A percentile compares a stretch with the other conserved stretches of the same genome.
These are phyloP conservation scores for Ophiostoma sp. DNA, from an alignment of 2,329 filamentous ascomycete species.

Conservation along the genomic window DNA sequence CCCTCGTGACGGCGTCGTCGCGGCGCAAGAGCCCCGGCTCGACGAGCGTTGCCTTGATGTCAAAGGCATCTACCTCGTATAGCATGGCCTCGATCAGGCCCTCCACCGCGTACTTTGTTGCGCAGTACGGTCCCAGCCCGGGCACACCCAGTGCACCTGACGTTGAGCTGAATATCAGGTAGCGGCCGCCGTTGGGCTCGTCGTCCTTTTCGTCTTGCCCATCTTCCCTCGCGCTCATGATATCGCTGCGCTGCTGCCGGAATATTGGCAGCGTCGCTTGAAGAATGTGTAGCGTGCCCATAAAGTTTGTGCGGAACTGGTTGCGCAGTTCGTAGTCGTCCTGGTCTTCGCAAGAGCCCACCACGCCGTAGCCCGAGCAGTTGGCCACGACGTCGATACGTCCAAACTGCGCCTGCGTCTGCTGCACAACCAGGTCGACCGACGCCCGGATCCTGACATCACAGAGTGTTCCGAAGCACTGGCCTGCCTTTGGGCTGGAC, in stretches of 20 bases:
- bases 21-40: conserved; percentile 83
- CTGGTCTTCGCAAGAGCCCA: conserved; percentile 93
- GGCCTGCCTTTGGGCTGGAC: neutral
- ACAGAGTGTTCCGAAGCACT: conserved; percentile 50
- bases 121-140: conserved; percentile 88
- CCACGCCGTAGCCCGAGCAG: conserved; percentile 91
- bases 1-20: conserved; percentile 52
- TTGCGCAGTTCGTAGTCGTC: conserved; percentile 91
- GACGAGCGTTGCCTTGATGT: conserved; percentile 88
- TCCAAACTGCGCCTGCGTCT: conserved; percentile 67
- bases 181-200: conserved; percentile 60
- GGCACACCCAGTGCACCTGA: conserved; percentile 90
- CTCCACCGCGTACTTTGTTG: conserved; percentile 95
- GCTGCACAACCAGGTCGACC: conserved; percentile 64
- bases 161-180: conserved; percentile 91
- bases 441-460: conserved; percentile 81
- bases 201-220: neutral
- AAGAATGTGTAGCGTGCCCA: conserved; percentile 89
- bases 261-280: conserved; percentile 86
- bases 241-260: conserved; percentile 50
- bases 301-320: conserved; percentile 97
- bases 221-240: neutral
- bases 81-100: conserved; percentile 94
- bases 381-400: conserved; percentile 86
- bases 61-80: conserved; percentile 87